phyloP scores from a whole-genome alignment of 331 rosid genomes.

The Acacia concinna region DNA sequence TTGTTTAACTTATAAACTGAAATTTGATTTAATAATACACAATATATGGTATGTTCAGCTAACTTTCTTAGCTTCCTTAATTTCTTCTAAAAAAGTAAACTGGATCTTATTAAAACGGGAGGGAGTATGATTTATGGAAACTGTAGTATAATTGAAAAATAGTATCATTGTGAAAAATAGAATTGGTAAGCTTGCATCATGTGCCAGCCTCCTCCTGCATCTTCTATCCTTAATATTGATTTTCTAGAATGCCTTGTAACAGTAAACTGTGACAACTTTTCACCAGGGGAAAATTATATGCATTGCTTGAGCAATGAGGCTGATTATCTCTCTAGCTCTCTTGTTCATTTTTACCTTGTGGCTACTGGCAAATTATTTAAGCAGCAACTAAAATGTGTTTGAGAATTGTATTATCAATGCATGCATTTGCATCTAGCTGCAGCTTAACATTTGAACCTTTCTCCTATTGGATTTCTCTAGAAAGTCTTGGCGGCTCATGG shows the following conservation, averaged over 20 bases:
- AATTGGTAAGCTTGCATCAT: no score
- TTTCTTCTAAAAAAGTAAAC: no score
- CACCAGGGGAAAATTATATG: background rate
- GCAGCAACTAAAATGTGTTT: background rate
- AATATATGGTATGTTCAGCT: no score
- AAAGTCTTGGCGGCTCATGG: conserved; percentile 88
- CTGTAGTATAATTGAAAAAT: no score
- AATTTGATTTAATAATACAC: no score
- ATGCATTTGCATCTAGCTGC: conserved; percentile 8
- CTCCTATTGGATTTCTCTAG: conserved; percentile 44
- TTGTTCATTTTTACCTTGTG: background rate
- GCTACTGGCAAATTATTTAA: background rate
- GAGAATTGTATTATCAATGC: background rate
- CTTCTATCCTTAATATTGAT: background rate
- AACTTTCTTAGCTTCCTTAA: no score
- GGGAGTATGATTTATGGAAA: no score
- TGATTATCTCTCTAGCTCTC: background rate
- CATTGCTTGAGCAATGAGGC: background rate
- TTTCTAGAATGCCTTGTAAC: background rate
- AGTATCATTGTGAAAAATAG: no score
- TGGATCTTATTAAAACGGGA: no score
- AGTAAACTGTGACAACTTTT: background rate
- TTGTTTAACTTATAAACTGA: no score
- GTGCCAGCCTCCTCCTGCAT: background rate
- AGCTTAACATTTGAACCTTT: conserved; percentile 21